These are phyloP conservation scores for Claviceps capensis DNA, from an alignment of 2,329 filamentous ascomycete genomes.

Conservation along the genomic window DNA sequence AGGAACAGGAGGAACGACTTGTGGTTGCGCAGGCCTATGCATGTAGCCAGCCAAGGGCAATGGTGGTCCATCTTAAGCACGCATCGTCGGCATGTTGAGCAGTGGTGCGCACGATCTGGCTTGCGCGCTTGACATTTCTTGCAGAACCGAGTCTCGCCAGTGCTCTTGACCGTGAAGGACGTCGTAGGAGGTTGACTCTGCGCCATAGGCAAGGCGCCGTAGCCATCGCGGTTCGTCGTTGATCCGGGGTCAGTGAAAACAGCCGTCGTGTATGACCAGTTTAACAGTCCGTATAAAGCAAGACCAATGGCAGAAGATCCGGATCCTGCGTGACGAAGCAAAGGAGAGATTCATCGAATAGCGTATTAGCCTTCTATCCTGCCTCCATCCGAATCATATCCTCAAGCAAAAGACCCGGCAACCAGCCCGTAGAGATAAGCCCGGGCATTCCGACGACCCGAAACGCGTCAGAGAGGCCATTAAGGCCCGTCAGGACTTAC, in stretches of 20 bases:
- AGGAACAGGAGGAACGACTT: conserved; percentile 91
- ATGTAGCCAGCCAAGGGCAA: conserved; percentile 94
- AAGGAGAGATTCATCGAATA: not conserved
- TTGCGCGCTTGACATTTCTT: conserved; percentile 95
- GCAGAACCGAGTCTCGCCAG: conserved; percentile 77
- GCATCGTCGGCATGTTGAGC: conserved; percentile 84
- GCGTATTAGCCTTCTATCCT: not conserved
- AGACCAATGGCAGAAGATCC: conserved; percentile 50
- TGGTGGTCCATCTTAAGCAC: conserved; percentile 99
- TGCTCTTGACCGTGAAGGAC: conserved; percentile 83
- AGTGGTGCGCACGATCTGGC: conserved; percentile 92
- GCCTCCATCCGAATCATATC: not conserved
- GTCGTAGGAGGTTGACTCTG: conserved; percentile 39
- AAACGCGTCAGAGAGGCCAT: not conserved
- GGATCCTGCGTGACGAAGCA: conserved; percentile 26
- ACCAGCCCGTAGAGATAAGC: not conserved
- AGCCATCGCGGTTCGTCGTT: conserved; percentile 51
- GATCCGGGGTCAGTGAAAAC: conserved; percentile 85
- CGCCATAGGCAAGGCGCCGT: conserved; percentile 65
- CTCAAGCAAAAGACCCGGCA: no score
- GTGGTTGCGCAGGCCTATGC: conserved; percentile 87
- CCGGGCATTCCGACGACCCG: not conserved
- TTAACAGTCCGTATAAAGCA: conserved; percentile 62
- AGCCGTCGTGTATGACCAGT: conserved; percentile 81
- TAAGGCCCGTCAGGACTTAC: conserved; percentile 20